phyloP scores from a whole-genome alignment of 2,329 filamentous ascomycete genomes.

The Chrysoporthe austroafricana region DNA sequence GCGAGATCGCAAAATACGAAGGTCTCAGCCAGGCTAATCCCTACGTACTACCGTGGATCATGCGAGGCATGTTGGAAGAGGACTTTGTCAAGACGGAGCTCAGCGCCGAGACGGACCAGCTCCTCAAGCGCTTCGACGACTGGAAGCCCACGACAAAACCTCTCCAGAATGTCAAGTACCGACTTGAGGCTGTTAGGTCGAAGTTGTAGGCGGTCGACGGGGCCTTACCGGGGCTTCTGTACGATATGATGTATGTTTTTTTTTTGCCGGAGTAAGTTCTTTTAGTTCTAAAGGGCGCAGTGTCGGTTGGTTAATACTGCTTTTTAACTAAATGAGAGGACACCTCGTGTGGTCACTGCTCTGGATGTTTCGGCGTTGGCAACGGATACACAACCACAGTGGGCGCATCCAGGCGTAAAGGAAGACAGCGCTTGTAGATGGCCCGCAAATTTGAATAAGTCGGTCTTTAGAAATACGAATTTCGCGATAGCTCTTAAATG shows the following conservation, averaged over 20 bases:
- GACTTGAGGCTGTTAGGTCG: constrained; percentile 87
- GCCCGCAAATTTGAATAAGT: not conserved
- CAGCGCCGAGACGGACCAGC: constrained; percentile 72
- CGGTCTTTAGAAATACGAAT: not conserved
- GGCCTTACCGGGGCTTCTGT: not conserved
- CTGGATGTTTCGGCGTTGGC: not conserved
- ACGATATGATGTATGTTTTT: not conserved
- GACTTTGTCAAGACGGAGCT: constrained; percentile 84
- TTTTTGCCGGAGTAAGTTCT: not conserved
- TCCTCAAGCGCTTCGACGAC: constrained; percentile 87
- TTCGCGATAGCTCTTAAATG: not conserved
- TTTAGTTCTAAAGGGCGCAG: not conserved
- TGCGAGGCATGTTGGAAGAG: constrained; percentile 91
- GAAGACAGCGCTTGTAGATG: constrained; percentile 2
- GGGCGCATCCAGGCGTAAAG: constrained; percentile 5
- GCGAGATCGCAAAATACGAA: constrained; percentile 57
- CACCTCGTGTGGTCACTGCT: not conserved
- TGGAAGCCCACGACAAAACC: constrained; percentile 92
- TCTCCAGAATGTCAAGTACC: constrained; percentile 93
- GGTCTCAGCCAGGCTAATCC: constrained; percentile 69
- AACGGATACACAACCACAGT: not conserved
- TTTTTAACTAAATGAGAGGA: not conserved
- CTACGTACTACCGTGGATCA: constrained; percentile 92
- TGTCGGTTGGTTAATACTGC: not conserved
- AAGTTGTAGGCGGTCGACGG: constrained; percentile 60